These are phyloP conservation scores for Perilla frutescens DNA, from an alignment of 257 asterid species.

Conservation along the genomic window DNA sequence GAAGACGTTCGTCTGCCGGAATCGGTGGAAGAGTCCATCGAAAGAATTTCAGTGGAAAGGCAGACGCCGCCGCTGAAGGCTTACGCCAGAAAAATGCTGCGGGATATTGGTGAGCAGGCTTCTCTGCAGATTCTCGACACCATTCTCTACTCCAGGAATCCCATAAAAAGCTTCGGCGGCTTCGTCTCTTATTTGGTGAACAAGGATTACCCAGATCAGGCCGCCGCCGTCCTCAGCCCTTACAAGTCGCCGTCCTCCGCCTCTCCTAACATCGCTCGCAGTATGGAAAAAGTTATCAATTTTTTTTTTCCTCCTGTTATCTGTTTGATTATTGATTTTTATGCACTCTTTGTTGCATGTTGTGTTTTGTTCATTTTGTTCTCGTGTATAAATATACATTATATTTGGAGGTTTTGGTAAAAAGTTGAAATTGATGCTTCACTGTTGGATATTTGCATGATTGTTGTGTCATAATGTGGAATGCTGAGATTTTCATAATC, in stretches of 20 bases:
- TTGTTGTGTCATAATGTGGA: neutral
- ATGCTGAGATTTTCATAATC: neutral
- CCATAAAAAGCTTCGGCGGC: neutral
- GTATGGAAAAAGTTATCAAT: too few species aligned
- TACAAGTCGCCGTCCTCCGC: neutral
- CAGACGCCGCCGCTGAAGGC: neutral
- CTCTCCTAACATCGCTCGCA: neutral
- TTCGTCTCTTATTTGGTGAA: neutral
- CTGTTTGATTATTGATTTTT: neutral
- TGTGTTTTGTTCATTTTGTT: neutral
- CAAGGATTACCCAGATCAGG: neutral
- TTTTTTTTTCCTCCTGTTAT: neutral
- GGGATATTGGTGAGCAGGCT: constrained; percentile 18
- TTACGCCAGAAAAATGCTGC: constrained; percentile 18
- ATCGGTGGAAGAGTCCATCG: constrained; percentile 19
- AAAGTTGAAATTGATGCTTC: neutral
- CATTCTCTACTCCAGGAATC: neutral
- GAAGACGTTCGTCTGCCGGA: constrained; percentile 18
- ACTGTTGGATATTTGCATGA: neutral
- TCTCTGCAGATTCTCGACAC: constrained; percentile 13
- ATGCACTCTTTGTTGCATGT: too few species aligned
- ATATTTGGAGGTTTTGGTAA: neutral
- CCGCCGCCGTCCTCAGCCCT: constrained; percentile 1
- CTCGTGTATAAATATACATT: too few species aligned
- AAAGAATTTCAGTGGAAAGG: neutral